Evolutionary conservation across 164 flowering plant species (phyloP).

Genomic region (Nymphaea colorata): DNA sequence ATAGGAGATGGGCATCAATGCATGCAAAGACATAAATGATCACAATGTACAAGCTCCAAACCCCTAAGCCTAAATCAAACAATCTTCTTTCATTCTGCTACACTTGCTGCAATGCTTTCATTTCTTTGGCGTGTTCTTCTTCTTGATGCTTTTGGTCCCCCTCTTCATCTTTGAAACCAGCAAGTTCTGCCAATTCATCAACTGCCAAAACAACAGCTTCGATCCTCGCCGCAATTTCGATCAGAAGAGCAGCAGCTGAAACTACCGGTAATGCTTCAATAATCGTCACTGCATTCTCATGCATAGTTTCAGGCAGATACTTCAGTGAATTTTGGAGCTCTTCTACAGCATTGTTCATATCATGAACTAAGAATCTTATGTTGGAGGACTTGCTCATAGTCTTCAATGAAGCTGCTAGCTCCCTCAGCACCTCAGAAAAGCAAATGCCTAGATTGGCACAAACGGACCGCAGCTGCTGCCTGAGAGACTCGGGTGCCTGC

Average conservation of each 20-base stretch:
- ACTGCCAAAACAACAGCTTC: slow-evolving; percentile 32
- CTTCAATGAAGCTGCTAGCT: slow-evolving; percentile 27
- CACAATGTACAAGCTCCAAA: too few relatives aligned
- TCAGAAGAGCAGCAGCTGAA: slow-evolving; percentile 39
- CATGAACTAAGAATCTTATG: slow-evolving; percentile 25
- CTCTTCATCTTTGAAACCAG: slow-evolving; percentile 35
- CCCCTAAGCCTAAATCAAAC: background rate
- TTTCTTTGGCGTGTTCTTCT: background rate
- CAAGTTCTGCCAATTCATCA: slow-evolving; percentile 31
- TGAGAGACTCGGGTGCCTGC: slow-evolving; percentile 23
- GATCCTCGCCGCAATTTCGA: slow-evolving; percentile 46
- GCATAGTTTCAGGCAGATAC: slow-evolving; percentile 18
- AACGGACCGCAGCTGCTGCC: slow-evolving; percentile 18
- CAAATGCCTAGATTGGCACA: slow-evolving; percentile 16
- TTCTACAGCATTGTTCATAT: slow-evolving; percentile 39
- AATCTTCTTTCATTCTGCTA: background rate
- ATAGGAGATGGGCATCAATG: too few relatives aligned
- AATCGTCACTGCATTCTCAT: slow-evolving; percentile 13
- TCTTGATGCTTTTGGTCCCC: slow-evolving; percentile 13
- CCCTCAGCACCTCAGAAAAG: slow-evolving; percentile 34
- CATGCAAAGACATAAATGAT: too few relatives aligned
- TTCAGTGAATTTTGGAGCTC: slow-evolving; percentile 34
- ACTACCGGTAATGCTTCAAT: slow-evolving; percentile 45
- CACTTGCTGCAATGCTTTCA: background rate
- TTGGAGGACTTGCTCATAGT: slow-evolving; percentile 41